These are phyloP conservation scores for Penicillium salamii DNA, from an alignment of 495 filamentous ascomycete species.

Conservation along the genomic window DNA sequence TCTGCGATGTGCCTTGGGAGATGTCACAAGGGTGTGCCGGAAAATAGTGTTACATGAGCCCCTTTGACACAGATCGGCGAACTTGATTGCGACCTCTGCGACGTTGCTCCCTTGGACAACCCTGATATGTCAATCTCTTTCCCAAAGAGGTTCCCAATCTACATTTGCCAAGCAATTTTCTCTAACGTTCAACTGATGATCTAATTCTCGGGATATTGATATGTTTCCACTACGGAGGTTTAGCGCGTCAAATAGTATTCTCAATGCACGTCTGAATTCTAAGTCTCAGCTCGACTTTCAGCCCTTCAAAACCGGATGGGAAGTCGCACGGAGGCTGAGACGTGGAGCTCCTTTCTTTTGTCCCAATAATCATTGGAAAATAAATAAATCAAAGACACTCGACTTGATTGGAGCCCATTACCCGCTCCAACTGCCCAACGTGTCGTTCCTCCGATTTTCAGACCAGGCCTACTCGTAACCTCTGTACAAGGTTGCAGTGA, in stretches of 20 bases:
- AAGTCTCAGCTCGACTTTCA: background rate
- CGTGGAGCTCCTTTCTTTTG: background rate
- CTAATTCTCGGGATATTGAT: background rate
- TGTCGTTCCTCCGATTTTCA: constrained; percentile 2
- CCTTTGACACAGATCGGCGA: constrained; percentile 10
- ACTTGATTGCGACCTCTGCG: constrained; percentile 4
- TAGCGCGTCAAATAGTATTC: background rate
- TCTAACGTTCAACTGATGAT: background rate
- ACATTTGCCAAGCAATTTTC: background rate
- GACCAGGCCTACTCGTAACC: constrained; percentile 9
- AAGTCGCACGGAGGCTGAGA: constrained; percentile 15
- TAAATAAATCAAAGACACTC: background rate
- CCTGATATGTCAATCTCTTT: constrained; percentile 8
- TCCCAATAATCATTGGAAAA: background rate
- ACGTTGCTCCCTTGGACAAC: constrained; percentile 21
- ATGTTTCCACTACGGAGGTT: background rate
- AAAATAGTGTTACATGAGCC: constrained; percentile 2
- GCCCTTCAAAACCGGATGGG: background rate
- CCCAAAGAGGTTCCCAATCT: background rate
- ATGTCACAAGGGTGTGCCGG: background rate
- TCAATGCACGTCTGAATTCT: background rate
- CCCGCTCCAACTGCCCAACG: constrained; percentile 15
- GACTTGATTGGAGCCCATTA: constrained; percentile 7
- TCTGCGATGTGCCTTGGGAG: background rate
- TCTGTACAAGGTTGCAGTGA: constrained; percentile 7